These are phyloP conservation scores for Aspergillus homomorphus DNA, from an alignment of 495 filamentous ascomycete species.

Conservation along the genomic window DNA sequence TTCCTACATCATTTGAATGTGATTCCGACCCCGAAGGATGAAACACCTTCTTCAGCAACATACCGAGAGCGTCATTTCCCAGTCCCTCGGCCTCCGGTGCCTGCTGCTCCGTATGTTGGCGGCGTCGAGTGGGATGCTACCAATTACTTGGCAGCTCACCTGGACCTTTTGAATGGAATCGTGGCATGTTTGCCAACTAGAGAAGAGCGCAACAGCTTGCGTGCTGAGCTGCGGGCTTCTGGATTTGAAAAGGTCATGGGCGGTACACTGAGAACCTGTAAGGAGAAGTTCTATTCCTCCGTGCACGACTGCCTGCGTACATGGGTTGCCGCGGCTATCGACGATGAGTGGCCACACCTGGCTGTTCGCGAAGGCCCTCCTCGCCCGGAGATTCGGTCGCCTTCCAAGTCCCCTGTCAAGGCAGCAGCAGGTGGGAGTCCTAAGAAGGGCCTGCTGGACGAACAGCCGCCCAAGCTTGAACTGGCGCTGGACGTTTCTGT, in stretches of 20 bases:
- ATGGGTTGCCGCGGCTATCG: slow-evolving; percentile 83
- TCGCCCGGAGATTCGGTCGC: slow-evolving; percentile 36
- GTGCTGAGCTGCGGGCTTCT: slow-evolving; percentile 71
- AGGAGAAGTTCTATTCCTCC: slow-evolving; percentile 91
- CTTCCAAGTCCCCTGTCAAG: slow-evolving; percentile 43
- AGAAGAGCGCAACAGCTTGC: slow-evolving; percentile 73
- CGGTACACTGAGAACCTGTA: slow-evolving; percentile 78
- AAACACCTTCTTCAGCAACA: slow-evolving; percentile 26
- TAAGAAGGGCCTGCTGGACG: slow-evolving; percentile 39
- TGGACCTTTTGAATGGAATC: slow-evolving; percentile 90
- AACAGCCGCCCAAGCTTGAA: slow-evolving; percentile 42
- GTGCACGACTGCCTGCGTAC: slow-evolving; percentile 85
- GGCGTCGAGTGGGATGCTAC: slow-evolving; percentile 99
- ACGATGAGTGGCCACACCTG: slow-evolving; percentile 81
- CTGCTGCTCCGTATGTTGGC: slow-evolving; percentile 93
- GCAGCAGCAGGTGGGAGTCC: slow-evolving; percentile 30
- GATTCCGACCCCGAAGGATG: slow-evolving; percentile 52
- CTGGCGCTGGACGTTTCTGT: slow-evolving; percentile 35
- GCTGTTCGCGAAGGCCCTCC: slow-evolving; percentile 72
- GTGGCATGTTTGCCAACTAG: slow-evolving; percentile 74
- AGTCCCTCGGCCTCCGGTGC: slow-evolving; percentile 80
- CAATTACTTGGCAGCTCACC: slow-evolving; percentile 86
- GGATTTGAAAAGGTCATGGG: slow-evolving; percentile 94
- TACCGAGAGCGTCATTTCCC: slow-evolving; percentile 70
- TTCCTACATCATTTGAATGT: slow-evolving; percentile 93